phyloP scores from a whole-genome alignment of 345 rosid species.

The Anacardium occidentale region DNA sequence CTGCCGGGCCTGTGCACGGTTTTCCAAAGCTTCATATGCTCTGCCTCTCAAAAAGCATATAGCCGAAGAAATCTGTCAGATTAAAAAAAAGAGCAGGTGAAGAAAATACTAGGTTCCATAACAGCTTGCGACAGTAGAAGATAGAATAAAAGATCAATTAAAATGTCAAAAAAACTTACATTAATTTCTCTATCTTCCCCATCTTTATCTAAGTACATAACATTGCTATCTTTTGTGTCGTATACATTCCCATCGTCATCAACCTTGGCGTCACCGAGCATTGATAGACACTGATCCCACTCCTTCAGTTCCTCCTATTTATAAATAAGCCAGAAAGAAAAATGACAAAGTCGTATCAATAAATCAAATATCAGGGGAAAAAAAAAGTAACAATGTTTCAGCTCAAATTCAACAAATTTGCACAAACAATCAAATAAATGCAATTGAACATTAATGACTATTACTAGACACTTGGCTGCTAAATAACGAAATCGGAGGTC shows the following conservation, averaged over 20 bases:
- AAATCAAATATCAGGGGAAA: background rate
- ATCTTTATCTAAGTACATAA: conserved; percentile 77
- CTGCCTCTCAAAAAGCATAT: conserved; percentile 92
- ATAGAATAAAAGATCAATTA: background rate
- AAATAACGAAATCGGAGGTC: conserved; percentile 98
- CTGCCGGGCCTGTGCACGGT: conserved; percentile 80
- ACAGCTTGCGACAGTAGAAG: background rate
- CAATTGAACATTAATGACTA: background rate
- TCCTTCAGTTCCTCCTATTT: conserved; percentile 89
- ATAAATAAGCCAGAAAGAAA: conserved; percentile 6
- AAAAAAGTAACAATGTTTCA: background rate
- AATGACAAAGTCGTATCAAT: background rate
- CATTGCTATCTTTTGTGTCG: conserved; percentile 62
- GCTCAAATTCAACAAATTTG: background rate
- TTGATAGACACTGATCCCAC: conserved; percentile 90
- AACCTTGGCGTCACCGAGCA: conserved; percentile 87
- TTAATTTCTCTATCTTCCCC: conserved; percentile 93
- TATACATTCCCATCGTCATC: conserved; percentile 81
- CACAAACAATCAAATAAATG: background rate
- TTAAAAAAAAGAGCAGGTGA: background rate
- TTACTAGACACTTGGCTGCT: conserved; percentile 92
- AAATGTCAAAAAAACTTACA: conserved; percentile 37
- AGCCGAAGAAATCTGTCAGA: conserved; percentile 77
- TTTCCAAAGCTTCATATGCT: conserved; percentile 90
- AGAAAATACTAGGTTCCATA: background rate